phyloP scores from a whole-genome alignment of 108 stramenopile genomes.

The Skeletonema costatum region DNA sequence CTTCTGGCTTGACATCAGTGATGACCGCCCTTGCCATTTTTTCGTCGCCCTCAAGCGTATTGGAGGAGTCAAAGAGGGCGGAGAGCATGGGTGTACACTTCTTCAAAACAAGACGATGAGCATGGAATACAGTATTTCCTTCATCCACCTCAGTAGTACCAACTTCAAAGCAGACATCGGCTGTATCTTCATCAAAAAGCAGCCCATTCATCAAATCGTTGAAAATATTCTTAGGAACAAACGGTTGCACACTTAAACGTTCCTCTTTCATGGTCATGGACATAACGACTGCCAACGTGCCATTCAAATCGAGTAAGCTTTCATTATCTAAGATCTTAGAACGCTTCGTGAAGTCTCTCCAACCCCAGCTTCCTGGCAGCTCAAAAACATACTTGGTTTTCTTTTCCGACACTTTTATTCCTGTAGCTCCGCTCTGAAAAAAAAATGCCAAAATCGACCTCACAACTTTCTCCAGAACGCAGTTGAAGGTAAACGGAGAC shows the following conservation, averaged over 20 bases:
- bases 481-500: not conserved
- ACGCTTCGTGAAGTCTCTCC: too few species aligned
- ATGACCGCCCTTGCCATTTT: not conserved
- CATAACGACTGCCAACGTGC: not conserved
- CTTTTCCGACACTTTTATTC: too few species aligned
- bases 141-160: not conserved
- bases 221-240: not conserved
- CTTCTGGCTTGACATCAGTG: not conserved
- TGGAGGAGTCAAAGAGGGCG: not conserved
- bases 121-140: not conserved
- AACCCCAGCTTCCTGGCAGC: too few species aligned
- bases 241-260: not conserved
- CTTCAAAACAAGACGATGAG: not conserved
- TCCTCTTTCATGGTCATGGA: not conserved
- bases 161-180: not conserved
- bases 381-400: too few species aligned
- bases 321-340: too few species aligned
- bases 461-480: not conserved
- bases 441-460: too few species aligned
- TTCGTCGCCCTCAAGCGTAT: not conserved
- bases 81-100: not conserved
- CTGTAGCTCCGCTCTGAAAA: too few species aligned
- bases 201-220: not conserved
- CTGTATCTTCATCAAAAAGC: not conserved
- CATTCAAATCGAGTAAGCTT: not conserved